Evolutionary conservation across 768 basidiomycete genomes (phyloP).

Genomic region (Auricularia sp.): DNA sequence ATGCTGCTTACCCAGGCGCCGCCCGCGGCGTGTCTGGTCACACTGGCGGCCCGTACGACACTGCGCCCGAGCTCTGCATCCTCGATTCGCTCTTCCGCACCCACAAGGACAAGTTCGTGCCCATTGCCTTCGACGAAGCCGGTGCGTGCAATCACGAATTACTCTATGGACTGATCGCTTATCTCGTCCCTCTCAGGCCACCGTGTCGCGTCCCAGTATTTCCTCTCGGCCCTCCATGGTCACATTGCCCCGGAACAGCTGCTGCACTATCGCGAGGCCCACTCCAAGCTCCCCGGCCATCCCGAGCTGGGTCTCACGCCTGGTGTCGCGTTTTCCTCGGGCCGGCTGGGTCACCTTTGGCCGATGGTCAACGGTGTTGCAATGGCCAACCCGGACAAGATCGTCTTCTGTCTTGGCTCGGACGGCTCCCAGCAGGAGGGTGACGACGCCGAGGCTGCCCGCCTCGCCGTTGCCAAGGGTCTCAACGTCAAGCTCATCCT

Average conservation of each 20-base stretch:
- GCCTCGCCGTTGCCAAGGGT: constrained; percentile 73
- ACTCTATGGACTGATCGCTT: constrained; percentile 11
- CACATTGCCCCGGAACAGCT: constrained; percentile 64
- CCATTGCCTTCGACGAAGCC: constrained; percentile 72
- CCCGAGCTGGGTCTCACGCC: constrained; percentile 85
- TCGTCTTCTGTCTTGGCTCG: constrained; percentile 74
- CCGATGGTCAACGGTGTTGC: constrained; percentile 79
- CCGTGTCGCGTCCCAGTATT: constrained; percentile 83
- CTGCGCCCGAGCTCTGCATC: constrained; percentile 78
- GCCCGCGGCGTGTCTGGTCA: constrained; percentile 84
- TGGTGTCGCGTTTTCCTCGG: constrained; percentile 89
- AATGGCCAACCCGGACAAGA: constrained; percentile 66
- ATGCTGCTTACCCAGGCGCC: constrained; percentile 8
- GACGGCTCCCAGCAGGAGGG: constrained; percentile 91
- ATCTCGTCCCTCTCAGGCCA: constrained; percentile 42
- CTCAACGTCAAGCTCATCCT: constrained; percentile 81
- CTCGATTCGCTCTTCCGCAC: constrained; percentile 60
- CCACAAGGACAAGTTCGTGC: constrained; percentile 47
- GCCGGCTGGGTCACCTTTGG: constrained; percentile 90
- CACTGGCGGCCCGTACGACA: constrained; percentile 47
- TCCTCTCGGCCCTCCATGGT: constrained; percentile 71
- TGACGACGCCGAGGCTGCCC: constrained; percentile 82
- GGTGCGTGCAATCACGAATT: constrained; percentile 35
- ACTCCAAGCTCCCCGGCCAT: constrained; percentile 81
- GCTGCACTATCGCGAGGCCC: constrained; percentile 75